These are phyloP conservation scores for Chaetomiaceae sp. DNA, from an alignment of 2,329 filamentous ascomycete species.

Conservation along the genomic window DNA sequence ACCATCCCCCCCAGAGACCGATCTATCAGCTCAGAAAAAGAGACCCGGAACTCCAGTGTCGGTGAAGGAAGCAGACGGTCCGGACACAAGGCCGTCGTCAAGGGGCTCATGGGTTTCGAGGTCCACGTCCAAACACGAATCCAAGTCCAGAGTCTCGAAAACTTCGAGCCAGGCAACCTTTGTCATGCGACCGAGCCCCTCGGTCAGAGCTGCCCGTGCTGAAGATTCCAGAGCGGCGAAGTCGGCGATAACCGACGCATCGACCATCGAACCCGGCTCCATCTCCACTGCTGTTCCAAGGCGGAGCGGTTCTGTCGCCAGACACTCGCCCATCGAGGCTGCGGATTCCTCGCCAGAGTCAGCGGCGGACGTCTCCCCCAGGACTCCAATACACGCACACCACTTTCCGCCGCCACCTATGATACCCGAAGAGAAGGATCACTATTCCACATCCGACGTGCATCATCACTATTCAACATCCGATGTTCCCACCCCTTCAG, in stretches of 20 bases:
- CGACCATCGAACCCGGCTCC: conserved; percentile 22
- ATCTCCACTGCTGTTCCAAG: conserved; percentile 19
- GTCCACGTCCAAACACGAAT: conserved; percentile 41
- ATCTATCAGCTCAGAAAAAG: conserved; percentile 47
- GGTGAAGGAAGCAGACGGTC: conserved; percentile 31
- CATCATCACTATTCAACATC: conserved; percentile 37
- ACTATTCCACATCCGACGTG: conserved; percentile 38
- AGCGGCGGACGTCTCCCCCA: conserved; percentile 52
- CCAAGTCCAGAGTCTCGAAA: conserved; percentile 52
- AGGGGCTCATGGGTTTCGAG: conserved; percentile 36
- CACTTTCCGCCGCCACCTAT: conserved; percentile 46
- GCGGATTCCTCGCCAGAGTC: conserved; percentile 49
- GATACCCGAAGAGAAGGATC: conserved; percentile 39
- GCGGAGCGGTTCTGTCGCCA: conserved; percentile 23
- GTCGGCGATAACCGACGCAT: conserved; percentile 25
- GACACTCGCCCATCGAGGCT: conserved; percentile 37
- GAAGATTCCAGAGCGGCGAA: conserved; percentile 8
- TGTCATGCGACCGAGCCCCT: conserved; percentile 31
- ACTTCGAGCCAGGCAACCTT: conserved; percentile 56
- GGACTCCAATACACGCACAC: conserved; percentile 54
- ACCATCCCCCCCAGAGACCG: conserved; percentile 62
- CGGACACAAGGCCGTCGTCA: conserved; percentile 34
- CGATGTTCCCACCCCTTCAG: conserved; percentile 38
- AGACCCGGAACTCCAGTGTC: conserved; percentile 32
- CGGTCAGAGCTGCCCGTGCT: conserved; percentile 8